Evolutionary conservation across 192 early-diverging fungal species (phyloP).

Genomic region (Coemansia sp.): DNA sequence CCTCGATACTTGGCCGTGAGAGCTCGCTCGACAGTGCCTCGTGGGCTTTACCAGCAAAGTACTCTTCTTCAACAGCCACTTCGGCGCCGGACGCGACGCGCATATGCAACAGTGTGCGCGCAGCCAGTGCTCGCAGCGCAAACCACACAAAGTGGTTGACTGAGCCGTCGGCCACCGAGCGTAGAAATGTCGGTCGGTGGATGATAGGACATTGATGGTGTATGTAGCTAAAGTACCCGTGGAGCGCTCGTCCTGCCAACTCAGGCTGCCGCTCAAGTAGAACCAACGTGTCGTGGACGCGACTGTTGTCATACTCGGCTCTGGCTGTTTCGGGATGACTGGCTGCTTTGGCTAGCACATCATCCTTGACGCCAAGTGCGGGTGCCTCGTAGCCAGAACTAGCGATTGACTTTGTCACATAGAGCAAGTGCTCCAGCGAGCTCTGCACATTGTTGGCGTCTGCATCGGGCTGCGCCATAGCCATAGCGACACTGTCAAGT

Average conservation of each 20-base stretch:
- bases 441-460: slow-evolving; percentile 28
- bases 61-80: slow-evolving; percentile 38
- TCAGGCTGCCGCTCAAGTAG: slow-evolving; percentile 35
- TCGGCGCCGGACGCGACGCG: slow-evolving; percentile 25
- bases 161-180: slow-evolving; percentile 33
- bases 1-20: slow-evolving; percentile 29
- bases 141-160: slow-evolving; percentile 53
- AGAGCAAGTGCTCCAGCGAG: slow-evolving; percentile 36
- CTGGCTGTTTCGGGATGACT: too few species aligned
- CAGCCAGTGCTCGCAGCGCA: slow-evolving; percentile 40
- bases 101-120: slow-evolving; percentile 32
- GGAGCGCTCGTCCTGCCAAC: slow-evolving; percentile 26
- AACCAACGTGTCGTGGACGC: slow-evolving; percentile 33
- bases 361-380: not conserved
- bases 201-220: slow-evolving; percentile 53
- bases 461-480: slow-evolving; percentile 25
- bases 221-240: slow-evolving; percentile 51
- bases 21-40: slow-evolving; percentile 26
- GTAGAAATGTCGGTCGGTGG: slow-evolving; percentile 51
- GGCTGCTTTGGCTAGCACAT: not conserved
- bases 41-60: slow-evolving; percentile 38
- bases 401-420: slow-evolving; percentile 32
- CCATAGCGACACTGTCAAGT: slow-evolving; percentile 43
- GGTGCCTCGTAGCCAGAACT: slow-evolving; percentile 19
- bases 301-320: slow-evolving; percentile 2